These are phyloP conservation scores for Leucocoprinus leucothites DNA, from an alignment of 768 basidiomycete species.

Conservation along the genomic window DNA sequence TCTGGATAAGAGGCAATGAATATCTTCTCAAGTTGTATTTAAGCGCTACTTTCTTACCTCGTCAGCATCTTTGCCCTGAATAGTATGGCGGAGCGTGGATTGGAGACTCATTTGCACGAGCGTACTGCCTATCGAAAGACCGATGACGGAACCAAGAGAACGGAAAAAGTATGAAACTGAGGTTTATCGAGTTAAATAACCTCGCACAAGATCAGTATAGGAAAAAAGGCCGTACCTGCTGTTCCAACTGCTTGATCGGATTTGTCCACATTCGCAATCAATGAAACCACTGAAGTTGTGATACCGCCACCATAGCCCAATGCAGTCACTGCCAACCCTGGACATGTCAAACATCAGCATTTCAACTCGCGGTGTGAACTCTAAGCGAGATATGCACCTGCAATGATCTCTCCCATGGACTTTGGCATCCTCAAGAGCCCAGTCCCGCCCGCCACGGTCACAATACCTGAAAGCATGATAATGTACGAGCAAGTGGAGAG, in stretches of 20 bases:
- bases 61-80: slow-evolving; percentile 46
- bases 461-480: slow-evolving; percentile 34
- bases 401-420: slow-evolving; percentile 34
- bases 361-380: background rate
- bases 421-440: slow-evolving; percentile 28
- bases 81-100: slow-evolving; percentile 33
- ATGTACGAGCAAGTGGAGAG: slow-evolving; percentile 44
- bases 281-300: slow-evolving; percentile 54
- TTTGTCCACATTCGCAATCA: slow-evolving; percentile 61
- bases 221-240: slow-evolving; percentile 37
- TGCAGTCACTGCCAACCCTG: slow-evolving; percentile 1
- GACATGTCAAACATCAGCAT: background rate
- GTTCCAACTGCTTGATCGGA: slow-evolving; percentile 65
- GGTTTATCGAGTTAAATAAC: background rate
- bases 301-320: slow-evolving; percentile 37
- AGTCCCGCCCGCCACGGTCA: slow-evolving; percentile 30
- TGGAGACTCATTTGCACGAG: slow-evolving; percentile 50
- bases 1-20: slow-evolving; percentile 25
- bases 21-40: background rate
- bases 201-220: background rate
- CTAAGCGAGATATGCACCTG: slow-evolving; percentile 30
- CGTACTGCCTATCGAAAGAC: slow-evolving; percentile 53
- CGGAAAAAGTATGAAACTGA: slow-evolving; percentile 66
- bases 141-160: slow-evolving; percentile 56
- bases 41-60: slow-evolving; percentile 36